Conservation (phyloP, 139 green algal genomes). For the Coelastrella sp. region DNA sequence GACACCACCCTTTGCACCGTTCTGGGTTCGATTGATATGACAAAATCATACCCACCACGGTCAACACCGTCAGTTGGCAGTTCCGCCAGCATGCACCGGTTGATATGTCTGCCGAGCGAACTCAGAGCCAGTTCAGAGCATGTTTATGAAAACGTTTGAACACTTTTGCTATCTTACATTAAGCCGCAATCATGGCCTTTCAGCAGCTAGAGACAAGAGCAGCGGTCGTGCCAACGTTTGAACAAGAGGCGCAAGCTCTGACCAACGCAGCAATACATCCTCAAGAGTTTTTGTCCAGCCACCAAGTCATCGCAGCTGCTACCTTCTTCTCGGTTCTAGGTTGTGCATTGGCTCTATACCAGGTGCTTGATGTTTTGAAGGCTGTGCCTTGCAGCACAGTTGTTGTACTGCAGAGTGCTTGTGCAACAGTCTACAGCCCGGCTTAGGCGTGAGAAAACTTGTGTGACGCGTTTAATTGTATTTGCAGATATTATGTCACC, state of each 20-base stretch:
- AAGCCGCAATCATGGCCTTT: background rate
- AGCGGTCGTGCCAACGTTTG: background rate
- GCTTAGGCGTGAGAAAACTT: too few relatives aligned
- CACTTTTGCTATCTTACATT: too few relatives aligned
- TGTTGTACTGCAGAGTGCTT: background rate
- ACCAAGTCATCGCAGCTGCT: background rate
- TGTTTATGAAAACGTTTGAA: too few relatives aligned
- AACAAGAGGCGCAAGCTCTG: background rate
- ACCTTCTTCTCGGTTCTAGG: background rate
- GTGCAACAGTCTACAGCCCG: background rate
- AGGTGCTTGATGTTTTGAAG: background rate
- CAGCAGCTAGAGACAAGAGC: background rate
- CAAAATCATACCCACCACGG: too few relatives aligned
- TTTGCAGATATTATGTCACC: constrained; percentile 89
- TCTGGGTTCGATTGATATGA: too few relatives aligned
- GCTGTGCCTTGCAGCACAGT: too few relatives aligned
- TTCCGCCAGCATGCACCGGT: too few relatives aligned
- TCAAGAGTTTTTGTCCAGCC: background rate
- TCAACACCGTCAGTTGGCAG: too few relatives aligned
- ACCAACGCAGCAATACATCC: background rate
- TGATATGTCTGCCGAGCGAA: too few relatives aligned
- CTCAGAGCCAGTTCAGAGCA: too few relatives aligned
- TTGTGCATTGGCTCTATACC: background rate
- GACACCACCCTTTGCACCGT: too few relatives aligned
- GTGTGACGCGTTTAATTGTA: background rate